A percentile compares a stretch with the other conserved stretches of the same genome.
Conservation (phyloP, 257 asterid species). For the Fraxinus anomala region DNA sequence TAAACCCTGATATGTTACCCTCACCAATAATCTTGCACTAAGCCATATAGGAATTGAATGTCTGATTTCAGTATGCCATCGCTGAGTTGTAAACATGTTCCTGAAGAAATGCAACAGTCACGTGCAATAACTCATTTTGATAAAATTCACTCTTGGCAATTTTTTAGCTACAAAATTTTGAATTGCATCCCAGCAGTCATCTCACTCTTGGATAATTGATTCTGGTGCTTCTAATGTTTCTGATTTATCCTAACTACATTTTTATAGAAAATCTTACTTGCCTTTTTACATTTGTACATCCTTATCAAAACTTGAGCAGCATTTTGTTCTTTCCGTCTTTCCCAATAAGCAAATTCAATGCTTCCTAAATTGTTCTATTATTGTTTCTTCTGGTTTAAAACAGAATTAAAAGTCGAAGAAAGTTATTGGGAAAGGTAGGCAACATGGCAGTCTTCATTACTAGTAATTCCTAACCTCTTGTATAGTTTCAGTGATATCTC, state of each 20-base stretch:
- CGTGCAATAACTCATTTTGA: not conserved
- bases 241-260: not conserved
- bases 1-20: not conserved
- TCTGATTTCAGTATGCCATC: not conserved
- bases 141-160: not conserved
- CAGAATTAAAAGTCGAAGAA: not conserved
- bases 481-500: not conserved
- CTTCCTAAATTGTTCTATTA: not conserved
- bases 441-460: not conserved
- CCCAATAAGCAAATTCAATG: not conserved
- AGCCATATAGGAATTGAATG: not conserved
- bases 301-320: not conserved
- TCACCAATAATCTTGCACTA: not conserved
- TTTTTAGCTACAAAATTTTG: not conserved
- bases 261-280: too few relatives aligned
- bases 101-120: not conserved
- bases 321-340: not conserved
- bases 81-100: not conserved
- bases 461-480: not conserved
- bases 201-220: not conserved
- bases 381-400: not conserved
- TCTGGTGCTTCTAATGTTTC: not conserved
- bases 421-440: not conserved
- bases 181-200: not conserved
- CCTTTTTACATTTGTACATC: too few relatives aligned